Conservation (phyloP, 306 rosid genomes). For the Cajanus cajan region DNA sequence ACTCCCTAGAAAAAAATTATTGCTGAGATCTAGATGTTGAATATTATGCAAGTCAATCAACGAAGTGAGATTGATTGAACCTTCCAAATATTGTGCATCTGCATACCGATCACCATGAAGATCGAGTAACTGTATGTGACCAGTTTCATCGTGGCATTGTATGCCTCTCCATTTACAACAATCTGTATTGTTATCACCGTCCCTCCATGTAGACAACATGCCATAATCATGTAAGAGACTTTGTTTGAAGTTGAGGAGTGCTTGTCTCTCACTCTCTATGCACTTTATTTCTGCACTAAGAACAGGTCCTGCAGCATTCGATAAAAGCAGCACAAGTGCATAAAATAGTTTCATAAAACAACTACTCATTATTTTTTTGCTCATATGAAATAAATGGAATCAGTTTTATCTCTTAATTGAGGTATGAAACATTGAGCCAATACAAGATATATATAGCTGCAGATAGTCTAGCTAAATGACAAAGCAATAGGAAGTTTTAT, state of each 20-base stretch:
- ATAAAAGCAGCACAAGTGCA: neutral
- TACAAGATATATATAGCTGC: neutral
- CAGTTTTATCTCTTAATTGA: neutral
- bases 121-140: neutral
- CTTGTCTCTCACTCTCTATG: neutral
- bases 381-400: neutral
- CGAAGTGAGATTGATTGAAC: neutral
- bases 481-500: neutral
- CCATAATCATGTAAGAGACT: neutral
- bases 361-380: neutral
- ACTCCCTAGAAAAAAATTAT: neutral
- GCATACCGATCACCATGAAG: neutral
- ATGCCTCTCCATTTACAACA: neutral
- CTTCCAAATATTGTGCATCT: neutral
- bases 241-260: neutral
- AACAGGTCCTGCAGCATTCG: neutral
- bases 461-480: neutral
- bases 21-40: neutral
- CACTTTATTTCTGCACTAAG: neutral
- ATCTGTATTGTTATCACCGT: neutral
- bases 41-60: neutral
- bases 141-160: neutral
- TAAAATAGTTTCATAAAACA: neutral
- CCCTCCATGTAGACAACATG: neutral
- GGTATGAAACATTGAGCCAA: neutral